phyloP scores from a whole-genome alignment of 768 basidiomycete species.

The Tricholoma flavovirens region DNA sequence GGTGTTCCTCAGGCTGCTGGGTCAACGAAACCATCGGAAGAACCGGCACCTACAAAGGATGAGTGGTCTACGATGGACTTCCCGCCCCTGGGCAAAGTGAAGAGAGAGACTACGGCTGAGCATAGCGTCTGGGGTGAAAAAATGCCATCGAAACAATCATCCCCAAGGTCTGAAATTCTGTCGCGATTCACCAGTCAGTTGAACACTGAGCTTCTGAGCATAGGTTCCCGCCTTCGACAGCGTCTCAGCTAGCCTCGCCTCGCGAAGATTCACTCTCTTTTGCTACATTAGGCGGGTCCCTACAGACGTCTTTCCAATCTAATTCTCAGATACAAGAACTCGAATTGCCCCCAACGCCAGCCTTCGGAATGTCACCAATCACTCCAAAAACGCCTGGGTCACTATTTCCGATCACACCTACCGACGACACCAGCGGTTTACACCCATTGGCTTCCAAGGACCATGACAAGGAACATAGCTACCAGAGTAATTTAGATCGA shows the following conservation, averaged over 20 bases:
- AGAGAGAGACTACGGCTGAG: constrained; percentile 18
- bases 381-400: constrained; percentile 47
- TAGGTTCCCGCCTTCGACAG: constrained; percentile 12
- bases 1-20: neutral
- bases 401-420: constrained; percentile 45
- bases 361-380: constrained; percentile 41
- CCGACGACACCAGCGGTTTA: constrained; percentile 30
- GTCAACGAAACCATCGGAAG: neutral
- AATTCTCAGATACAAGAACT: constrained; percentile 31
- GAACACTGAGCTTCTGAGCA: neutral
- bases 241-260: constrained; percentile 10
- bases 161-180: neutral
- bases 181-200: neutral
- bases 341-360: constrained; percentile 38
- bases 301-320: constrained; percentile 6
- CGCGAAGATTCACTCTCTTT: constrained; percentile 1
- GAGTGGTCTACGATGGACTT: constrained; percentile 33
- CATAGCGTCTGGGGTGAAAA: constrained; percentile 23
- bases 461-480: constrained; percentile 16
- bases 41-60: constrained; percentile 2
- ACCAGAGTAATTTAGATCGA: constrained; percentile 11
- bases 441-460: constrained; percentile 23
- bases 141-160: constrained; percentile 3
- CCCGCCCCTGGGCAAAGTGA: constrained; percentile 27
- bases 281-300: constrained; percentile 1